A percentile compares a stretch with the other conserved stretches of the same genome.
These are phyloP conservation scores for Apiotrichum sp. DNA, from an alignment of 1,284 basidiomycete genomes.

Conservation along the genomic window DNA sequence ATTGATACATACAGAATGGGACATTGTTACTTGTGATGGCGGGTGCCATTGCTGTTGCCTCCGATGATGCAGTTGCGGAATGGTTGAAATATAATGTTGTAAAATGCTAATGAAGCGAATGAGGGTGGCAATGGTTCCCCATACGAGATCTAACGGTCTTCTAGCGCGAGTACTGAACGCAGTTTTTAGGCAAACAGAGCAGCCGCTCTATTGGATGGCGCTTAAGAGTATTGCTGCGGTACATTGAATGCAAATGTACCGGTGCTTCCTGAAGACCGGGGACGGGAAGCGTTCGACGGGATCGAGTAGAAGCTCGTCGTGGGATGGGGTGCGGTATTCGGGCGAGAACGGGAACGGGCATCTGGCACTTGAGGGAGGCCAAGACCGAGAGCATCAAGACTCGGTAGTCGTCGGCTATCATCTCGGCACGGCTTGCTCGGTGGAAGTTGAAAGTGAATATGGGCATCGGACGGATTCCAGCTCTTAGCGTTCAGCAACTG, in stretches of 20 bases:
- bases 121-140: no score
- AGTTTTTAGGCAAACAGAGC: no score
- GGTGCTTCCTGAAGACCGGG: neutral
- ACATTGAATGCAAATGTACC: neutral
- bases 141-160: no score
- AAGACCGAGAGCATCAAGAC: slow-evolving; percentile 33
- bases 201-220: no score
- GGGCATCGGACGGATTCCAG: neutral
- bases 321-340: slow-evolving; percentile 23
- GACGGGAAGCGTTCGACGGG: neutral
- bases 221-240: no score
- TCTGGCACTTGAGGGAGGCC: slow-evolving; percentile 34
- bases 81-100: neutral
- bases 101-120: no score
- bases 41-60: neutral
- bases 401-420: slow-evolving; percentile 19
- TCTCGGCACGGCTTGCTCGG: neutral
- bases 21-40: neutral
- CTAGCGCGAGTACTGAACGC: neutral
- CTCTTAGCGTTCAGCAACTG: slow-evolving; percentile 24
- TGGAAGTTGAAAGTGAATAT: neutral
- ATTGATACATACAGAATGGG: neutral
- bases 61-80: neutral
- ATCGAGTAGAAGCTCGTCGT: slow-evolving; percentile 4
- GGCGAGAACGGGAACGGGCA: slow-evolving; percentile 16